phyloP scores from a whole-genome alignment of 2,329 filamentous ascomycete species.

The Talaromyces atroroseus region DNA sequence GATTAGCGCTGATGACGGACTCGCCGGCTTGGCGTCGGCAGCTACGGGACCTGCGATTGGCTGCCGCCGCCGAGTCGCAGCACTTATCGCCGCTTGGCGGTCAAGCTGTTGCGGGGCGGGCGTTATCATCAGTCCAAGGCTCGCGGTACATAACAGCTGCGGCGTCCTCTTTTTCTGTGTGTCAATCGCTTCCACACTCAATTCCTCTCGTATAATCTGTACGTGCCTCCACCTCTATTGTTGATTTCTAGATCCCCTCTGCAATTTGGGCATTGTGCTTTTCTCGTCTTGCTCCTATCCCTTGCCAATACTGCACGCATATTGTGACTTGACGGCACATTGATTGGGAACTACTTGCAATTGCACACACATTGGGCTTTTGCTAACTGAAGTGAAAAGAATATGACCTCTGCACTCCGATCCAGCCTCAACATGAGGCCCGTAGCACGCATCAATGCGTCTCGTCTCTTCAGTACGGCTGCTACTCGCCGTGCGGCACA shows the following conservation, averaged over 20 bases:
- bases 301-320: background rate
- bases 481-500: conserved; percentile 33
- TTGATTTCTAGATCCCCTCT: background rate
- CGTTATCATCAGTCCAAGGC: background rate
- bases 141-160: background rate
- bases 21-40: background rate
- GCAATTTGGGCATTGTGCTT: background rate
- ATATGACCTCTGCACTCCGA: conserved; percentile 34
- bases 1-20: background rate
- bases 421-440: conserved; percentile 31
- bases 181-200: background rate
- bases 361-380: background rate
- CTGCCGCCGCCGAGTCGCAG: conserved; percentile 5
- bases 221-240: background rate
- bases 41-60: conserved; percentile 6
- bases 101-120: conserved; percentile 2
- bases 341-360: background rate
- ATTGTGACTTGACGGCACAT: background rate
- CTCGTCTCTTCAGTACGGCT: conserved; percentile 33
- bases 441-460: conserved; percentile 26
- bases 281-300: background rate
- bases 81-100: conserved; percentile 6
- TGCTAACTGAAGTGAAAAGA: background rate
- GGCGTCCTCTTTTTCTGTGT: background rate
- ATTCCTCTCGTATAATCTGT: background rate